Evolutionary conservation across 1,284 basidiomycete species (phyloP).

Genomic region (Tilletia indica): DNA sequence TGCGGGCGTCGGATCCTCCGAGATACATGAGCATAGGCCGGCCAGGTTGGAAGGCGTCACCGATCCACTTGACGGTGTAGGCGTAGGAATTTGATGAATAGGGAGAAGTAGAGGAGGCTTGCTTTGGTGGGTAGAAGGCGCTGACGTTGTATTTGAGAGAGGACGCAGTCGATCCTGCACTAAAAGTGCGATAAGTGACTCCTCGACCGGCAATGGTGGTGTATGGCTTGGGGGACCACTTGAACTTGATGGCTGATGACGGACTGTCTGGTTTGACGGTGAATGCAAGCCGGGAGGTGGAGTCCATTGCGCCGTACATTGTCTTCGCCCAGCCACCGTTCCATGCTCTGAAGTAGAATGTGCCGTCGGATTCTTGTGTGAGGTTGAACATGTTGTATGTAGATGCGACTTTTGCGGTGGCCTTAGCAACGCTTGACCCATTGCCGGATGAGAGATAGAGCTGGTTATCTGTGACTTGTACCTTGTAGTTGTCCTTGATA

Average conservation of each 20-base stretch:
- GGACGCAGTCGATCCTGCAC: neutral
- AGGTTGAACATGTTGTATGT: slow-evolving; percentile 10
- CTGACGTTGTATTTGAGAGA: slow-evolving; percentile 20
- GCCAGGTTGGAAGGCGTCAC: neutral
- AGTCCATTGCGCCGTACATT: slow-evolving; percentile 18
- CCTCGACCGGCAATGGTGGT: neutral
- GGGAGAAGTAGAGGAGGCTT: neutral
- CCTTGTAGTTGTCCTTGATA: neutral
- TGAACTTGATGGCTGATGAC: slow-evolving; percentile 12
- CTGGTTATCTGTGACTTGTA: slow-evolving; percentile 13
- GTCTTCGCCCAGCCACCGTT: slow-evolving; percentile 16
- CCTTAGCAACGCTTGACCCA: neutral
- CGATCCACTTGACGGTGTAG: slow-evolving; percentile 21
- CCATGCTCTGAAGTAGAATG: slow-evolving; percentile 15
- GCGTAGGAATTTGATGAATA: neutral
- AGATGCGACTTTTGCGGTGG: neutral
- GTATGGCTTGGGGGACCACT: slow-evolving; percentile 8
- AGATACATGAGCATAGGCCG: slow-evolving; percentile 17
- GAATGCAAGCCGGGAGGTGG: neutral
- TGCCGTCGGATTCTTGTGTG: neutral
- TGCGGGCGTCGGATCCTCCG: slow-evolving; percentile 17
- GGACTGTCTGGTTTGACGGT: neutral
- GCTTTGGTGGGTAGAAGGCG: slow-evolving; percentile 9
- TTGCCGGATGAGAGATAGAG: neutral
- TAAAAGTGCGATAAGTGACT: slow-evolving; percentile 16